phyloP scores from a whole-genome alignment of 495 filamentous ascomycete species.

The Acidomyces sp. region DNA sequence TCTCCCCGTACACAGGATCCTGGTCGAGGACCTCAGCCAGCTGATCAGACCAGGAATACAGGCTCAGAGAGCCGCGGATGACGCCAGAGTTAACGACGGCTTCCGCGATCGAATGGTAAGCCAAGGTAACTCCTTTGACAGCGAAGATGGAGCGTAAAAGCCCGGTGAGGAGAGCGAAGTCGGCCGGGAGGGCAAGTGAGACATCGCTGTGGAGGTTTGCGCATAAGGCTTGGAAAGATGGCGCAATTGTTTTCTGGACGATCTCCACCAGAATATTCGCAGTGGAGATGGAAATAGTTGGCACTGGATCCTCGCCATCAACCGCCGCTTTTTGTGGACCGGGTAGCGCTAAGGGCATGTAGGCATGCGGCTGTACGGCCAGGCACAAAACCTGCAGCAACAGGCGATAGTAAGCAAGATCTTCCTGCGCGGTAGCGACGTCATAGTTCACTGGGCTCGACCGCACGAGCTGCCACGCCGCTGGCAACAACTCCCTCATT shows the following conservation, averaged over 20 bases:
- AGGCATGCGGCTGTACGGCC: slow-evolving; percentile 50
- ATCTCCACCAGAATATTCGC: slow-evolving; percentile 54
- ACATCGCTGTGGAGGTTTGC: slow-evolving; percentile 52
- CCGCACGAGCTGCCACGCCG: slow-evolving; percentile 55
- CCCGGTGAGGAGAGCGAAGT: slow-evolving; percentile 80
- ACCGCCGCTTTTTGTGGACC: neutral
- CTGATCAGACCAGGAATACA: slow-evolving; percentile 91
- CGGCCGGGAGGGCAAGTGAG: slow-evolving; percentile 33
- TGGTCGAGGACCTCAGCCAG: slow-evolving; percentile 39
- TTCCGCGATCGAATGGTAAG: slow-evolving; percentile 46
- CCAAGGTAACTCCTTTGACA: slow-evolving; percentile 51
- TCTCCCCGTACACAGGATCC: slow-evolving; percentile 89
- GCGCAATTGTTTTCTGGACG: slow-evolving; percentile 61
- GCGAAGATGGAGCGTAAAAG: slow-evolving; percentile 70
- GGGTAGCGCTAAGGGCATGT: slow-evolving; percentile 16
- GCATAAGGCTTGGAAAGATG: slow-evolving; percentile 66
- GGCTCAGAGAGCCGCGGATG: slow-evolving; percentile 64
- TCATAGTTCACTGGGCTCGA: slow-evolving; percentile 52
- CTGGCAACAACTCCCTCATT: slow-evolving; percentile 47
- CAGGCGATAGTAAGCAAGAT: slow-evolving; percentile 63
- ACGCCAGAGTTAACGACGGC: slow-evolving; percentile 51
- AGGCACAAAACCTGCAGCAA: slow-evolving; percentile 79
- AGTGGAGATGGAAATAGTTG: slow-evolving; percentile 21
- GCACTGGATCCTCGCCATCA: neutral
- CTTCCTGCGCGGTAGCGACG: slow-evolving; percentile 41